These are phyloP conservation scores for Panus rudis DNA, from an alignment of 768 basidiomycete genomes.

Conservation along the genomic window DNA sequence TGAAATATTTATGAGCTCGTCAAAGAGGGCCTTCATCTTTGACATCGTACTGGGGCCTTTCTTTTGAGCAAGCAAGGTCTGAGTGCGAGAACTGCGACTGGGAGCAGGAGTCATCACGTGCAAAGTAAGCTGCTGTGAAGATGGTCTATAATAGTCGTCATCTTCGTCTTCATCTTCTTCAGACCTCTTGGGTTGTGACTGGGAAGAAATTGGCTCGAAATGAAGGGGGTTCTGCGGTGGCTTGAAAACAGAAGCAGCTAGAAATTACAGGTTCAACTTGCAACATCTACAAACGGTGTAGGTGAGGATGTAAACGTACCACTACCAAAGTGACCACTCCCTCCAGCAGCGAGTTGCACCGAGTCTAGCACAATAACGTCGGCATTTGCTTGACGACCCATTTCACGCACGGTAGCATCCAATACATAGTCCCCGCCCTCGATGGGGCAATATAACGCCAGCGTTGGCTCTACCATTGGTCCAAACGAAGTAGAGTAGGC, in stretches of 20 bases:
- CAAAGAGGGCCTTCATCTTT: conserved; percentile 67
- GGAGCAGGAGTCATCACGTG: conserved; percentile 33
- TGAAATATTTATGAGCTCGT: conserved; percentile 64
- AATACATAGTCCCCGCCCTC: conserved; percentile 83
- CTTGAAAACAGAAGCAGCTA: conserved; percentile 65
- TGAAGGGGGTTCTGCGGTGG: conserved; percentile 74
- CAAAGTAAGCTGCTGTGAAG: conserved; percentile 41
- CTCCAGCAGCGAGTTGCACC: conserved; percentile 80
- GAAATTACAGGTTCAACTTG: neutral
- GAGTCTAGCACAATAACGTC: conserved; percentile 84
- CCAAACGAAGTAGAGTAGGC: conserved; percentile 48
- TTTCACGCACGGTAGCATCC: conserved; percentile 69
- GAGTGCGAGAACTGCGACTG: conserved; percentile 7
- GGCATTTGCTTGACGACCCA: conserved; percentile 65
- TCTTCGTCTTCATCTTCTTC: conserved; percentile 42
- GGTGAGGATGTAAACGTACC: conserved; percentile 32
- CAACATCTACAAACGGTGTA: neutral
- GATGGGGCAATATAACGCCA: conserved; percentile 84
- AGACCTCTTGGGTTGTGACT: conserved; percentile 19
- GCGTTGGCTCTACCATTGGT: conserved; percentile 64
- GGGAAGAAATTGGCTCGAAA: conserved; percentile 35
- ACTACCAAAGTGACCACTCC: conserved; percentile 80
- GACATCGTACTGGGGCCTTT: conserved; percentile 27
- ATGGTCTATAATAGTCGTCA: conserved; percentile 29
- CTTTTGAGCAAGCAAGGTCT: conserved; percentile 5